phyloP scores from a whole-genome alignment of 441 rosid species.

The Populus tomentosa region DNA sequence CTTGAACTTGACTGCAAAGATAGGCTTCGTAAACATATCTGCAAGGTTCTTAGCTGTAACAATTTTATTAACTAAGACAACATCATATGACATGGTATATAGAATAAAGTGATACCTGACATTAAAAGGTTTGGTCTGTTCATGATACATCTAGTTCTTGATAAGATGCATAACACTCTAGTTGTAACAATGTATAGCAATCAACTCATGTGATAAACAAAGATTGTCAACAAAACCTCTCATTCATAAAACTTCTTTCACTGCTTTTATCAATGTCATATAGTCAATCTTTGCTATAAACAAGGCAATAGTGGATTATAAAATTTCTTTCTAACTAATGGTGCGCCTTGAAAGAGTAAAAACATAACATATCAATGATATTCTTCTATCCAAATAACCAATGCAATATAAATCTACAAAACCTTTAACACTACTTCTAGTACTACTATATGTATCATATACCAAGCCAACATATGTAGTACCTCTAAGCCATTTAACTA shows the following conservation, averaged over 20 bases:
- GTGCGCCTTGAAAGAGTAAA: neutral
- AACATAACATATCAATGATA: neutral
- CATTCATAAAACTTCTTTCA: neutral
- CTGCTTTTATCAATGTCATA: neutral
- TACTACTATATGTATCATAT: neutral
- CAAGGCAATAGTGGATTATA: neutral
- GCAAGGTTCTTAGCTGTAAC: neutral
- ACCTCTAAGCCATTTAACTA: slow-evolving; percentile 1
- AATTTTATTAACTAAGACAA: neutral
- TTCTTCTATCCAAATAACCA: neutral
- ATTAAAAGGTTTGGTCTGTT: neutral
- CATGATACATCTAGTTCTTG: neutral
- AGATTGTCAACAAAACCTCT: neutral
- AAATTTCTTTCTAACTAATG: neutral
- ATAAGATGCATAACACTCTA: neutral
- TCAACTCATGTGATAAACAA: neutral
- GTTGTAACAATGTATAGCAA: neutral
- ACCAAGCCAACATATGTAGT: neutral
- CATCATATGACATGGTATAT: neutral
- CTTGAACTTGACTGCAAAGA: neutral
- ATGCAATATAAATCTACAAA: neutral
- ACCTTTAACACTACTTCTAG: neutral
- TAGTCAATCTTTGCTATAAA: neutral
- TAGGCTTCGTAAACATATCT: neutral
- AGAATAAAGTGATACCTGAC: neutral